These are phyloP conservation scores for Jamesozyma lodderae DNA, from an alignment of 805 yeast species.

Conservation along the genomic window DNA sequence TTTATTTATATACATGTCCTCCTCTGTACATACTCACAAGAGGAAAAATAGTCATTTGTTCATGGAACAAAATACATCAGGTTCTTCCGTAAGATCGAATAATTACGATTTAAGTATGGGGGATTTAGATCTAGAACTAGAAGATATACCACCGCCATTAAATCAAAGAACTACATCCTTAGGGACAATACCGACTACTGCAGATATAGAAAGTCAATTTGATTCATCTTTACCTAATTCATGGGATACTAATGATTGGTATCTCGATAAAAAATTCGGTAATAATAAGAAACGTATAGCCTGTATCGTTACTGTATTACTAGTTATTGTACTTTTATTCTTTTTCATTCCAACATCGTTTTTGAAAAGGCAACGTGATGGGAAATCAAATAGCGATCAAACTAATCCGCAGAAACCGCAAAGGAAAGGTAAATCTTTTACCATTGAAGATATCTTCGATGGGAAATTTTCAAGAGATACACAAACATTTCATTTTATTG, in stretches of 20 bases:
- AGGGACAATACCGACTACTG: not conserved
- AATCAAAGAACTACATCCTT: constrained; percentile 3
- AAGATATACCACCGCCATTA: constrained; percentile 4
- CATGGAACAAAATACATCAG: constrained; percentile 22
- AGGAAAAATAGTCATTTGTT: constrained; percentile 26
- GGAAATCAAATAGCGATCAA: not conserved
- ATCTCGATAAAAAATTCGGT: constrained; percentile 7
- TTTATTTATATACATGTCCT: not conserved
- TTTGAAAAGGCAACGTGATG: not conserved
- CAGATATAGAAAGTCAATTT: constrained; percentile 6
- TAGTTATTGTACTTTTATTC: constrained; percentile 1
- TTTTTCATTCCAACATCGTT: constrained; percentile 3
- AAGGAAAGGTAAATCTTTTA: constrained; percentile 5
- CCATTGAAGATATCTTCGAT: constrained; percentile 17
- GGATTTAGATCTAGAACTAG: not conserved
- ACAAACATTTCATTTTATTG: constrained; percentile 20
- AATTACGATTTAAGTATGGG: constrained; percentile 4
- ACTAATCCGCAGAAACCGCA: not conserved
- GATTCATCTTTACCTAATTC: not conserved
- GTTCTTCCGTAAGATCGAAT: constrained; percentile 9
- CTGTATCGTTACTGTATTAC: not conserved
- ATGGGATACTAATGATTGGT: constrained; percentile 10
- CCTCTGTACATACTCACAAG: constrained; percentile 16
- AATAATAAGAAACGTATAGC: constrained; percentile 4
- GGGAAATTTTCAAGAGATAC: constrained; percentile 22